Evolutionary conservation across 2,329 filamentous ascomycete genomes (phyloP).

Genomic region (Xylaria sp.): DNA sequence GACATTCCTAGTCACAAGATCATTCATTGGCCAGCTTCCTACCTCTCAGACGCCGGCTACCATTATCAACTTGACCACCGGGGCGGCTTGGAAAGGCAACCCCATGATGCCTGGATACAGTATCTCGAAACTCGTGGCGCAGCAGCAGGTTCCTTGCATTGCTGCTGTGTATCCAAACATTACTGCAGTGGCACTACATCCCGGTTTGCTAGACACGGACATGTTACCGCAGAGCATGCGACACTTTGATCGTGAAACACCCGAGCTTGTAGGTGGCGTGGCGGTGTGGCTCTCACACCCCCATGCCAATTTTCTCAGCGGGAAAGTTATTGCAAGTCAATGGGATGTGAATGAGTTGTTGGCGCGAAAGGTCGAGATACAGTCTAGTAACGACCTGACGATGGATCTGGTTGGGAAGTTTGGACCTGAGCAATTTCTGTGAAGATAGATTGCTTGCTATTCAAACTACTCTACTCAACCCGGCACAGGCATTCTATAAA

Average conservation of each 20-base stretch:
- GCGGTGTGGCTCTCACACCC: not conserved
- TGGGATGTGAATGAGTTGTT: not conserved
- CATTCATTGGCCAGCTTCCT: not conserved
- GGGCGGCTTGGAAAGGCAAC: too few species aligned
- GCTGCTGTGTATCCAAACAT: not conserved
- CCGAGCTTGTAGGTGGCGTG: not conserved
- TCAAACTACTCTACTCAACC: too few species aligned
- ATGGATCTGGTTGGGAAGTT: too few species aligned
- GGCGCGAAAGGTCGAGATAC: too few species aligned
- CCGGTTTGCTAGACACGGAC: not conserved
- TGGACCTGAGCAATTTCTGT: too few species aligned
- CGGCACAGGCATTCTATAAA: too few species aligned
- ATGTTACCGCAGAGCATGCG: not conserved
- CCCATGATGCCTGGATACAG: too few species aligned
- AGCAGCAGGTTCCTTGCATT: not conserved
- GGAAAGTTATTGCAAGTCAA: not conserved
- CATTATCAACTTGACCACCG: too few species aligned
- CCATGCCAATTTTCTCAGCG: not conserved
- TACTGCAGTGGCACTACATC: too few species aligned
- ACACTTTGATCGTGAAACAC: not conserved
- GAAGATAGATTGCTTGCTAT: too few species aligned
- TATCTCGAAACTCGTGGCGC: too few species aligned
- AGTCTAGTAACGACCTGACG: too few species aligned
- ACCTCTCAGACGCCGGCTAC: not conserved
- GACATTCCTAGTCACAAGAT: not conserved